Conservation (phyloP, 2,329 filamentous ascomycete genomes). For the Arthrinium puccinioides region DNA sequence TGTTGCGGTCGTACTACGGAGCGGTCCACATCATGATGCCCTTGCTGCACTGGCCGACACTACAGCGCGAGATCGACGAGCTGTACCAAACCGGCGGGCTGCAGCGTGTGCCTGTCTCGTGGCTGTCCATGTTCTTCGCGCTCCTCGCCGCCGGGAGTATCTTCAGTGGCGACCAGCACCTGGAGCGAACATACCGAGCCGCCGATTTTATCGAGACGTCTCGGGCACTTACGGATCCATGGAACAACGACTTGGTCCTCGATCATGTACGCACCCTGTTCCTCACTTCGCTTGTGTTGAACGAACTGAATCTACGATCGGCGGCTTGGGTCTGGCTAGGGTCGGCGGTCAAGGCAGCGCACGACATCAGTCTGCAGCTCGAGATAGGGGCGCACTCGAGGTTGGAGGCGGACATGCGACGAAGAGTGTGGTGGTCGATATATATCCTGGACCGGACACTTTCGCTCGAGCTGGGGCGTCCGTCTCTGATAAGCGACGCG, state of each 20-base stretch:
- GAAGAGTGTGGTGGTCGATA: constrained; percentile 87
- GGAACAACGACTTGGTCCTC: constrained; percentile 70
- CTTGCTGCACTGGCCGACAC: constrained; percentile 81
- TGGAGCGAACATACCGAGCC: constrained; percentile 44
- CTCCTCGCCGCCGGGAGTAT: constrained; percentile 78
- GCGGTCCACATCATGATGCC: constrained; percentile 77
- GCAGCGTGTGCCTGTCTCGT: constrained; percentile 56
- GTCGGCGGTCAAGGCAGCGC: constrained; percentile 68
- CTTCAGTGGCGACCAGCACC: constrained; percentile 53
- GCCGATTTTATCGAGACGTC: constrained; percentile 65
- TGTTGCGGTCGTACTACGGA: constrained; percentile 69
- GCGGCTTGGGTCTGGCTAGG: constrained; percentile 84
- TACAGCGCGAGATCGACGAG: constrained; percentile 67
- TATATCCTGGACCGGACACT: constrained; percentile 82
- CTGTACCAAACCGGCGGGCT: constrained; percentile 63
- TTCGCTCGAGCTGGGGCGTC: constrained; percentile 72
- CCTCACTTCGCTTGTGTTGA: constrained; percentile 70
- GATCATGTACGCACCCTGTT: constrained; percentile 69
- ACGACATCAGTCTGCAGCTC: constrained; percentile 74
- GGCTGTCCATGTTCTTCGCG: constrained; percentile 74
- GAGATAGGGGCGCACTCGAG: constrained; percentile 67
- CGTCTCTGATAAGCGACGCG: constrained; percentile 74
- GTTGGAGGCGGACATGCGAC: constrained; percentile 78
- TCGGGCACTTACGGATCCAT: constrained; percentile 66
- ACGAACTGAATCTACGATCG: constrained; percentile 80